These are phyloP conservation scores for Sugiyamaella floridensis DNA, from an alignment of 805 yeast genomes.

Conservation along the genomic window DNA sequence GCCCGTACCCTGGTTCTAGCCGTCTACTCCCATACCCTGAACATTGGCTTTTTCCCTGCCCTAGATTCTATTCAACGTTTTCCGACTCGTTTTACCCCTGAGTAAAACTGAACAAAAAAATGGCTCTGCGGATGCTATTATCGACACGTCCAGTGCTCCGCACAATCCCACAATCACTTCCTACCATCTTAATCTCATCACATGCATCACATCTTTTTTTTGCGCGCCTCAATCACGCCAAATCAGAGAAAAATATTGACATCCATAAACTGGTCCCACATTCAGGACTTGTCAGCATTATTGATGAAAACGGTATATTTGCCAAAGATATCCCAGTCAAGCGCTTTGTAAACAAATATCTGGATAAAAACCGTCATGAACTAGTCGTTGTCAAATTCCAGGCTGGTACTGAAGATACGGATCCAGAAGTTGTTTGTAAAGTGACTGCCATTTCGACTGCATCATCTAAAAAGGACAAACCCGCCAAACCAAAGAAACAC, in stretches of 20 bases:
- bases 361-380: constrained; percentile 7
- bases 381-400: constrained; percentile 18
- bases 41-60: too few relatives aligned
- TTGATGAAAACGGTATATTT: constrained; percentile 13
- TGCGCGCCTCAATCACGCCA: background rate
- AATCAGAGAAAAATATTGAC: constrained; percentile 11
- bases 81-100: too few relatives aligned
- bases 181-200: too few relatives aligned
- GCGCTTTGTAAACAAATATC: constrained; percentile 7
- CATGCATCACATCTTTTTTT: too few relatives aligned
- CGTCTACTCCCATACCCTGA: too few relatives aligned
- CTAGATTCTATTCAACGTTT: too few relatives aligned
- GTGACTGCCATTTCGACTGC: constrained; percentile 10
- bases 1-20: too few relatives aligned
- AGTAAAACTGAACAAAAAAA: too few relatives aligned
- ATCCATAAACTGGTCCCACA: constrained; percentile 21
- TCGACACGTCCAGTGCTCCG: too few relatives aligned
- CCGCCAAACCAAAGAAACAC: constrained; percentile 4
- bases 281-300: constrained; percentile 14
- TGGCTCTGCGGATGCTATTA: too few relatives aligned
- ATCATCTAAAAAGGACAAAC: constrained; percentile 1
- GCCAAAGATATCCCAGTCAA: constrained; percentile 10
- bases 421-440: constrained; percentile 23
- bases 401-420: constrained; percentile 7
- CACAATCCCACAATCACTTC: too few relatives aligned